Evolutionary conservation across 306 rosid species (phyloP), one percentile per base, ranked within the genome.

Genomic region (Rubus parviflorus): DNA sequence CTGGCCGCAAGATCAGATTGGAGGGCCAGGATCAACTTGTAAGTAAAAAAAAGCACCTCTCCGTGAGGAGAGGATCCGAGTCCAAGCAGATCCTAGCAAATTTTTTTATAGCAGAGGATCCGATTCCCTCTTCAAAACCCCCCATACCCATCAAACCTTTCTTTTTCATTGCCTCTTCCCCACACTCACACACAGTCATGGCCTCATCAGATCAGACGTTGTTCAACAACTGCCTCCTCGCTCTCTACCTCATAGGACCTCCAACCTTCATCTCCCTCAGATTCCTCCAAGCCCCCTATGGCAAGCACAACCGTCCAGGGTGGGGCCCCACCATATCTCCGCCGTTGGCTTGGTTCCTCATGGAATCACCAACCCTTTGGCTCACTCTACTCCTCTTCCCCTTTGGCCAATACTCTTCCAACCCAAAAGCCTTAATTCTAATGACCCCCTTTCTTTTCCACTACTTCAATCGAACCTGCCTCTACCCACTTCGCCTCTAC

Each of bases 281-380:
- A 5, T 92, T 89, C 79, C 86, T 91, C 79, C 97, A 88, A 82
- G 96, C 97, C 62, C 99, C 96, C 0, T 96, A 96, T 20, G 96
- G 94, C 7, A 96, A 95, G 74, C 96, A 89, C 88, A 81, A 70
- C 77, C 80, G 90, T 0, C 79, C 90, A 0, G 93, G 98, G 9
- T 95, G 97, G 97, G 98, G 97, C 38, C 97, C 97, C 10, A 84
- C 83, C 22, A 77, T 95, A 4, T 58, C 96, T 2, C 79, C 96
- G 0, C 90, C 96, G 0, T 35, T 92, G 9, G 97, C 99, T 15
- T 95, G 97, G 97, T 82, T 92, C 45, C 86, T 92, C 11, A 95
- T 95, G 99, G 97, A 95, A 68, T 88, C 91, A 73, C 97, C 97
- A 5, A 86, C 97, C 0, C 84, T 90, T 2, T 90, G 93, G 92